phyloP scores from a whole-genome alignment of 805 yeast species.

The Yamadazyma nakazawae region DNA sequence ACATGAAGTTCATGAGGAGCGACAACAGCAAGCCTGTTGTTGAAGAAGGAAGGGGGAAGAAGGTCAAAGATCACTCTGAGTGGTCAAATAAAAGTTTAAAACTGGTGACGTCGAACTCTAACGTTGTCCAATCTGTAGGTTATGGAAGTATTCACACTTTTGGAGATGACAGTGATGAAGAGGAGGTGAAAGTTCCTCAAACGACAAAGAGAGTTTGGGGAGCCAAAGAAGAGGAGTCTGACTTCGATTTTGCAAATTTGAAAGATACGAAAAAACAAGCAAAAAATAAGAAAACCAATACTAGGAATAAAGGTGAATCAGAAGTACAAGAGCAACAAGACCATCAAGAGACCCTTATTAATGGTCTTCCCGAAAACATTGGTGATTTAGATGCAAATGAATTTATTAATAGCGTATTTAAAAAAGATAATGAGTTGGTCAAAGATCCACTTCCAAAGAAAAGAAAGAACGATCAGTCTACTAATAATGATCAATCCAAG shows the following conservation, averaged over 20 bases:
- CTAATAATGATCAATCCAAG: background rate
- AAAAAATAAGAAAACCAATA: background rate
- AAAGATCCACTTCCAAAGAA: background rate
- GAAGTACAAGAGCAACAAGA: background rate
- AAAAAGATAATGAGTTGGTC: background rate
- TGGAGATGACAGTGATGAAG: slow-evolving; percentile 18
- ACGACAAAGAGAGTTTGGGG: slow-evolving; percentile 11
- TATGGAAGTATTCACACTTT: slow-evolving; percentile 37
- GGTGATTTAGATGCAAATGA: slow-evolving; percentile 6
- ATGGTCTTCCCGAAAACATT: background rate
- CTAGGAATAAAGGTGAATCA: background rate
- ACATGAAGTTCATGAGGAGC: slow-evolving; percentile 67
- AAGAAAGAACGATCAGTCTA: background rate
- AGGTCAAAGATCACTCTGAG: slow-evolving; percentile 49
- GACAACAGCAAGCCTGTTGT: slow-evolving; percentile 28
- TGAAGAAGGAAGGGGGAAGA: slow-evolving; percentile 28
- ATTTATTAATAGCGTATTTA: slow-evolving; percentile 5
- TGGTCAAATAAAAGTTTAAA: slow-evolving; percentile 44
- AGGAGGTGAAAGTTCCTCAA: slow-evolving; percentile 6
- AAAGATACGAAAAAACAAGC: background rate
- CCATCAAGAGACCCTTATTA: background rate
- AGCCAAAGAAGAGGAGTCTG: background rate
- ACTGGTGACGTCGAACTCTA: slow-evolving; percentile 22
- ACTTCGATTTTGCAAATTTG: background rate
- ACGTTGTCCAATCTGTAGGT: slow-evolving; percentile 33